A percentile compares a stretch with the other conserved stretches of the same genome.
Conservation (phyloP, 805 yeast species). For the Yueomyces sp. region DNA sequence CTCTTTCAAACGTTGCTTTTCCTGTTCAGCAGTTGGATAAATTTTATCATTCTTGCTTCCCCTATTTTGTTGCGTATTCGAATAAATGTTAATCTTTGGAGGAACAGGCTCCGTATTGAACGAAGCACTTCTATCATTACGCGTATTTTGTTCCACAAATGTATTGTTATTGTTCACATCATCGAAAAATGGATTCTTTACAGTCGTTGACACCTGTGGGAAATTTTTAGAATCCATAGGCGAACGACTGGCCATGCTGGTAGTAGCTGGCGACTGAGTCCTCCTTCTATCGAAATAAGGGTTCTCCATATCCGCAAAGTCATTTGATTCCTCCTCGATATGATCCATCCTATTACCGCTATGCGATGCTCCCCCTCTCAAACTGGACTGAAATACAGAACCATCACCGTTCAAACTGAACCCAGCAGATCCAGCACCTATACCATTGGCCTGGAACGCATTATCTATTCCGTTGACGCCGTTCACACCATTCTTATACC, state of each 20-base stretch:
- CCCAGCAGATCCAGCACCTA: too few species aligned
- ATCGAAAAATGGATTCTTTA: slow-evolving; percentile 24
- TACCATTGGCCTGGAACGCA: too few species aligned
- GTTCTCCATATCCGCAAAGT: slow-evolving; percentile 1
- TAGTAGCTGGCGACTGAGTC: slow-evolving; percentile 20
- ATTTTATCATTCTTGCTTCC: too few species aligned
- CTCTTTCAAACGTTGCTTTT: slow-evolving; percentile 20
- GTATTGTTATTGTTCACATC: slow-evolving; percentile 8
- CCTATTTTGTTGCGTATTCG: too few species aligned
- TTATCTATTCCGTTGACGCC: too few species aligned
- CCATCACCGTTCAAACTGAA: too few species aligned
- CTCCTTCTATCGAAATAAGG: slow-evolving; percentile 14
- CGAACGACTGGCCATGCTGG: slow-evolving; percentile 11
- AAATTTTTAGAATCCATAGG: slow-evolving; percentile 14
- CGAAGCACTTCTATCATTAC: too few species aligned
- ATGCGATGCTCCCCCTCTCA: too few species aligned
- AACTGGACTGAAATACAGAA: too few species aligned
- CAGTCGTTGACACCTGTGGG: slow-evolving; percentile 3
- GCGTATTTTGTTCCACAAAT: not conserved
- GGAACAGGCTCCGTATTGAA: too few species aligned
- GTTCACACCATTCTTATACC: too few species aligned
- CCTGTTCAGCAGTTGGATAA: slow-evolving; percentile 26
- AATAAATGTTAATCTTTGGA: too few species aligned
- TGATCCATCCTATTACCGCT: slow-evolving; percentile 22
- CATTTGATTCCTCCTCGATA: slow-evolving; percentile 24